These are phyloP conservation scores for Paraphaeosphaeria sporulosa DNA, from an alignment of 2,329 filamentous ascomycete genomes.

Conservation along the genomic window DNA sequence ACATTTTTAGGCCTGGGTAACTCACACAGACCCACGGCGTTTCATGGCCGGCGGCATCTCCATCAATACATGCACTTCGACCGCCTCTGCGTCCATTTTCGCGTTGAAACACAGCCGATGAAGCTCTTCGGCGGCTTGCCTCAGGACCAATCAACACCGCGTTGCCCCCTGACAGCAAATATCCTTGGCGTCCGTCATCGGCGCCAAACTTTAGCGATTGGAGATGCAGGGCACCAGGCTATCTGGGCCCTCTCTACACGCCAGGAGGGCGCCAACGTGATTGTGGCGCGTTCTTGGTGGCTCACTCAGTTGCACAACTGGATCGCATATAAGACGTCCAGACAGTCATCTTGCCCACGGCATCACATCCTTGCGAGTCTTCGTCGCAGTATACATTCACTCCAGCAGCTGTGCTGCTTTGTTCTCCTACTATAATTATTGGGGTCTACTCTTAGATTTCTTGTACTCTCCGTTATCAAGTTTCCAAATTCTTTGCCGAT, in stretches of 20 bases:
- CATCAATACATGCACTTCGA: constrained; percentile 18
- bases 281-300: constrained; percentile 6
- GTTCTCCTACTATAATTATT: constrained; percentile 18
- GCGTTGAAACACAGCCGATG: constrained; percentile 25
- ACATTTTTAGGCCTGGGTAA: constrained; percentile 4
- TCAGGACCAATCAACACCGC: constrained; percentile 34
- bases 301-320: constrained; percentile 6
- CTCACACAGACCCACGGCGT: constrained; percentile 11
- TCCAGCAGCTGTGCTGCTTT: constrained; percentile 20
- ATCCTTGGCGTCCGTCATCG: constrained; percentile 32
- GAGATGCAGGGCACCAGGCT: constrained; percentile 29
- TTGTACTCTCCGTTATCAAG: constrained; percentile 18
- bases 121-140: constrained; percentile 20
- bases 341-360: constrained; percentile 9
- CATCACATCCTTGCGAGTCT: constrained; percentile 9
- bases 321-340: constrained; percentile 13
- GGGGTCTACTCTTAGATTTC: neutral
- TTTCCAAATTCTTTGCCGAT: constrained; percentile 31
- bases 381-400: constrained; percentile 13
- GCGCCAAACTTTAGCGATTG: constrained; percentile 36
- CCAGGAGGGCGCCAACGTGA: constrained; percentile 16
- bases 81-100: constrained; percentile 13
- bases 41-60: constrained; percentile 19
- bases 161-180: constrained; percentile 16
- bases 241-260: constrained; percentile 18